A percentile compares a stretch with the other conserved stretches of the same genome.
phyloP scores from a whole-genome alignment of 805 yeast species.

The Metschnikowia similis region DNA sequence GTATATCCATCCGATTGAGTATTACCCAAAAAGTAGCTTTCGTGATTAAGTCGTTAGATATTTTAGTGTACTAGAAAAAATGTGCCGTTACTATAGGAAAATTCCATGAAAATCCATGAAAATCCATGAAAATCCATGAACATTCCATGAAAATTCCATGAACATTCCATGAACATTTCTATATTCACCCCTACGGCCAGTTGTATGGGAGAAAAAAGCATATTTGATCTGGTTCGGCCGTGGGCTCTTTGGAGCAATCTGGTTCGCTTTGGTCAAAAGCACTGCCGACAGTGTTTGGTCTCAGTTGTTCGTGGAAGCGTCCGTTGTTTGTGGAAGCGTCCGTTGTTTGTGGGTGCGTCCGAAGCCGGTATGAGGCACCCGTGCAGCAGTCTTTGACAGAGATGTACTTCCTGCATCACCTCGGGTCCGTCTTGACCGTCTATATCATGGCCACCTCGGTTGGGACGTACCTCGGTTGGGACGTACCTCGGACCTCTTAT shows the following conservation, averaged over 20 bases:
- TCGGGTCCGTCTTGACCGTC: slow-evolving; percentile 66
- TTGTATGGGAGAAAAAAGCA: slow-evolving; percentile 62
- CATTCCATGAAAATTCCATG: too few species aligned
- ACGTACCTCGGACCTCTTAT: too few species aligned
- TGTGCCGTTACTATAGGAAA: too few species aligned
- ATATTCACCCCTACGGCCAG: slow-evolving; percentile 64
- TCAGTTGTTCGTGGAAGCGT: too few species aligned
- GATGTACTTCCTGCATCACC: slow-evolving; percentile 71
- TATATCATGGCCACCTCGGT: slow-evolving; percentile 72
- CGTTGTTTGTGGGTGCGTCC: slow-evolving; percentile 71
- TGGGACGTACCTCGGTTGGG: slow-evolving; percentile 75
- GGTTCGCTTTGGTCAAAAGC: slow-evolving; percentile 59
- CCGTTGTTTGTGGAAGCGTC: too few species aligned
- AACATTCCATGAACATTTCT: too few species aligned
- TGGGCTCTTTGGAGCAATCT: slow-evolving; percentile 62
- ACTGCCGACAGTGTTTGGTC: slow-evolving; percentile 70
- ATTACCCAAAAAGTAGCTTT: too few species aligned
- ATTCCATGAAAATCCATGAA: too few species aligned
- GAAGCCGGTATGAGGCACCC: slow-evolving; percentile 73
- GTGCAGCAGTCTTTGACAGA: slow-evolving; percentile 68
- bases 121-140: too few species aligned
- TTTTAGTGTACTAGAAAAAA: too few species aligned
- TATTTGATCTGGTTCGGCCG: slow-evolving; percentile 56
- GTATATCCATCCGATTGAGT: too few species aligned
- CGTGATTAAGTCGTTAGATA: too few species aligned